phyloP scores from a whole-genome alignment of 83 land plant species.

The Larix sibirica region DNA sequence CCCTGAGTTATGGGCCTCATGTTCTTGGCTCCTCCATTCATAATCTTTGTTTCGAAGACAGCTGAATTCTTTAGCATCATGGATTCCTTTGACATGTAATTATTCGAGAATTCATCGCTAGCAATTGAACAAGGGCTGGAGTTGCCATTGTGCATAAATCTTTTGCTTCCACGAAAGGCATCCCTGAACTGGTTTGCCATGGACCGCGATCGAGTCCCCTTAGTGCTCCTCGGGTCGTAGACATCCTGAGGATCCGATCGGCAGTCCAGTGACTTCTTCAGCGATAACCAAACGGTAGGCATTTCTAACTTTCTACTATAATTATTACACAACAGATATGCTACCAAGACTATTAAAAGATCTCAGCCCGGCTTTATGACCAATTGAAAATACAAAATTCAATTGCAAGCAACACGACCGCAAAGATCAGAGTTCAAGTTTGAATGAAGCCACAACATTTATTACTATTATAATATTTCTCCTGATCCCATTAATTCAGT shows the following conservation, averaged over 20 bases:
- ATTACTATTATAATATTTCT: too few relatives aligned
- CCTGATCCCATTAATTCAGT: neutral
- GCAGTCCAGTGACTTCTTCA: constrained; percentile 15
- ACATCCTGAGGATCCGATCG: constrained; percentile 3
- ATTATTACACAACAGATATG: neutral
- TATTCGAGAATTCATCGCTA: neutral
- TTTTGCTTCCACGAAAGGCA: constrained; percentile 13
- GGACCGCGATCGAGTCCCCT: neutral
- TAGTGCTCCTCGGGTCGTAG: neutral
- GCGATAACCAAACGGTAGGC: constrained; percentile 9
- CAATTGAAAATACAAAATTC: neutral
- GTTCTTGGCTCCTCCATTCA: neutral
- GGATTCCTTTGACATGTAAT: neutral
- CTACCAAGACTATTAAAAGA: neutral
- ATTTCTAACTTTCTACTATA: neutral
- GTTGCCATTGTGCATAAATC: constrained; percentile 3
- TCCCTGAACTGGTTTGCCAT: constrained; percentile 6
- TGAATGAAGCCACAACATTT: neutral
- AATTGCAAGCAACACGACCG: neutral
- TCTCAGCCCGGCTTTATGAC: neutral
- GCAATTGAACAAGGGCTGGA: constrained; percentile 17
- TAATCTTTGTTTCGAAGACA: neutral
- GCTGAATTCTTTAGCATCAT: neutral
- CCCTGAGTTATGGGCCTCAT: neutral
- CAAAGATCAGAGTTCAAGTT: neutral